phyloP scores from a whole-genome alignment of 768 basidiomycete species.

The Mycena vitilis region DNA sequence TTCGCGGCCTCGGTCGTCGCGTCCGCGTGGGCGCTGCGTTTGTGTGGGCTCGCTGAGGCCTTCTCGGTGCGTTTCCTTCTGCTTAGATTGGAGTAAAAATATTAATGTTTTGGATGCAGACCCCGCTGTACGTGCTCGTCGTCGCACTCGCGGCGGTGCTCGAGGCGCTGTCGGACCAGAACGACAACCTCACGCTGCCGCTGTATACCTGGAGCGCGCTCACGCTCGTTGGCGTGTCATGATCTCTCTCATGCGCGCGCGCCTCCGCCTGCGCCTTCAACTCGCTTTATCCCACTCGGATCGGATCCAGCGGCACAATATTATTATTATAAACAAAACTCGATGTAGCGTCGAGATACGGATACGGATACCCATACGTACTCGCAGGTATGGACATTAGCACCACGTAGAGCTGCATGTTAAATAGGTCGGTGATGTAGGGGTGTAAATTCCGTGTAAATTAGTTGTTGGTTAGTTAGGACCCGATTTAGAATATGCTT shows the following conservation, averaged over 20 bases:
- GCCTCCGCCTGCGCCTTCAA: too few relatives aligned
- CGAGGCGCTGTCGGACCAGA: conserved; percentile 94
- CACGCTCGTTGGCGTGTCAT: conserved; percentile 60
- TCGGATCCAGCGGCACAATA: neutral
- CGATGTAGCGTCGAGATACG: too few relatives aligned
- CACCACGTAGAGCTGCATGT: too few relatives aligned
- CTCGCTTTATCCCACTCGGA: neutral
- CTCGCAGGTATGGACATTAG: too few relatives aligned
- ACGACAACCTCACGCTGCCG: conserved; percentile 97
- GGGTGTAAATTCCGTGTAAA: too few relatives aligned
- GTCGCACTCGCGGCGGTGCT: conserved; percentile 76
- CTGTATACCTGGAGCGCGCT: conserved; percentile 95
- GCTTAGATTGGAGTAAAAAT: conserved; percentile 4
- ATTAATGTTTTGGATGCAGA: conserved; percentile 54
- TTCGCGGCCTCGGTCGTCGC: conserved; percentile 78
- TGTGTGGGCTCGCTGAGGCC: conserved; percentile 72
- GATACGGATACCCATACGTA: too few relatives aligned
- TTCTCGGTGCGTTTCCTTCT: conserved; percentile 76
- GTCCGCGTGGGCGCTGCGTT: conserved; percentile 77
- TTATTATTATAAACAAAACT: neutral
- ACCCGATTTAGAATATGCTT: too few relatives aligned
- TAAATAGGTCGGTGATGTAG: too few relatives aligned
- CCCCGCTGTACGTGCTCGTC: conserved; percentile 71
- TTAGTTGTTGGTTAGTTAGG: too few relatives aligned
- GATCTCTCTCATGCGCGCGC: neutral